Percentiles rank a stretch among this genome's conserved stretches.
Evolutionary conservation across 345 rosid genomes (phyloP).

Genomic region (Clausena lansium): DNA sequence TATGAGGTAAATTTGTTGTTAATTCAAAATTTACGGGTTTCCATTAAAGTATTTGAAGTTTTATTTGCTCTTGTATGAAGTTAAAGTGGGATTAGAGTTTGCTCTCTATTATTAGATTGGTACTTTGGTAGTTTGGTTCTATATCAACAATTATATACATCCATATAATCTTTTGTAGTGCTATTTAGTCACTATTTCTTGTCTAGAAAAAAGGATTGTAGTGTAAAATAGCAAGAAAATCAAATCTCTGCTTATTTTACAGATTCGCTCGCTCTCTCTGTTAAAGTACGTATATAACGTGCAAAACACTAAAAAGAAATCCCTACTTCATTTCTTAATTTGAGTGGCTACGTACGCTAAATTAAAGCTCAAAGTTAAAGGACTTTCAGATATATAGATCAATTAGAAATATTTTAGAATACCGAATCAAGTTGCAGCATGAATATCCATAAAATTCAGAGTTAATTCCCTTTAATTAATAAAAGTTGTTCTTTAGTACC

Average conservation of each 20-base stretch:
- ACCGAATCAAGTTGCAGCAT: too few relatives aligned
- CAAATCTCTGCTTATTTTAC: constrained; percentile 12
- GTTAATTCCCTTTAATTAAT: too few relatives aligned
- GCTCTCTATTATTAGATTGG: too few relatives aligned
- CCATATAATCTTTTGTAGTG: neutral
- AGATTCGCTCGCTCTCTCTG: constrained; percentile 1
- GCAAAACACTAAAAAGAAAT: neutral
- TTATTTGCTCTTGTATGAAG: too few relatives aligned
- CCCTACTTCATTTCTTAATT: neutral
- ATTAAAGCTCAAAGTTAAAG: neutral
- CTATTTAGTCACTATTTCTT: neutral
- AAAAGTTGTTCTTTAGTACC: too few relatives aligned
- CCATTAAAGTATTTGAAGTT: too few relatives aligned
- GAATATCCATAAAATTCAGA: too few relatives aligned
- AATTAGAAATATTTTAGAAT: constrained; percentile 6
- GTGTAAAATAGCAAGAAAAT: constrained; percentile 6
- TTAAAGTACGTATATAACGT: constrained; percentile 12
- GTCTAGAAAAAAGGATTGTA: neutral
- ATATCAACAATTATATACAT: constrained; percentile 7
- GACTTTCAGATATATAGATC: neutral
- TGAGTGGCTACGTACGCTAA: too few relatives aligned
- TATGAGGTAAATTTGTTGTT: too few relatives aligned
- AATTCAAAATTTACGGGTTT: too few relatives aligned
- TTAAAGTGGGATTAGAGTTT: too few relatives aligned
- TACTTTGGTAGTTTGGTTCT: constrained; percentile 20